Percentiles rank a stretch among this genome's conserved stretches.
phyloP scores from a whole-genome alignment of 1,284 basidiomycete species.

The Rhodotorula sp. region DNA sequence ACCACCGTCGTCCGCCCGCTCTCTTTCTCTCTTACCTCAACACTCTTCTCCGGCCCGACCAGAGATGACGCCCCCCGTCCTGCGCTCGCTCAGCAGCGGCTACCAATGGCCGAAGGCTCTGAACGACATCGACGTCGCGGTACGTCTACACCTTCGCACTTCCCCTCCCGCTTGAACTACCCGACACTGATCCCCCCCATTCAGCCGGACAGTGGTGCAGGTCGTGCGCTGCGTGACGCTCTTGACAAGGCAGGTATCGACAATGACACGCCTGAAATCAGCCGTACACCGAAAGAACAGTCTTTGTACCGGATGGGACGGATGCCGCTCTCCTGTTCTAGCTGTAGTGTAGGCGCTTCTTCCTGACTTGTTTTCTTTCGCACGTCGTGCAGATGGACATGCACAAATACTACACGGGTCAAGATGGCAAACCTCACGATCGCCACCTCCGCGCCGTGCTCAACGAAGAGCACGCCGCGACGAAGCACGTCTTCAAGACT shows the following conservation, averaged over 20 bases:
- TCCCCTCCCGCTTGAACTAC: no score
- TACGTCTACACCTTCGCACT: not conserved
- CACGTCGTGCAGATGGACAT: not conserved
- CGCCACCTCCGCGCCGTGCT: not conserved
- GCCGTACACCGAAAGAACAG: not conserved
- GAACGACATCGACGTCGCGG: no score
- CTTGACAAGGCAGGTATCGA: not conserved
- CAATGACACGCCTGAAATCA: not conserved
- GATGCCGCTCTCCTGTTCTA: no score
- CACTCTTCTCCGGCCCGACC: no score
- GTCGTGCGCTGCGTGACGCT: not conserved
- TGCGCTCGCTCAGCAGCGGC: not conserved
- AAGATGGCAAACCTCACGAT: not conserved
- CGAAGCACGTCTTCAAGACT: slow-evolving; percentile 6
- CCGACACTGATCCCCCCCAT: no score
- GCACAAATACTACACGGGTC: no score
- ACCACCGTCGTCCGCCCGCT: not conserved
- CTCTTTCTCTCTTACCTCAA: not conserved
- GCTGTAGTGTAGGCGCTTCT: no score
- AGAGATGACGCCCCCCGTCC: not conserved
- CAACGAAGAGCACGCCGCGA: not conserved
- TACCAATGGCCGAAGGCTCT: not conserved
- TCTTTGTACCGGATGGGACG: not conserved
- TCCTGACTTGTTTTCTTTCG: no score
- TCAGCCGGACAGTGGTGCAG: not conserved